Conservation (phyloP, 2,329 filamentous ascomycete genomes). For the Ceratocystis cubensis region DNA sequence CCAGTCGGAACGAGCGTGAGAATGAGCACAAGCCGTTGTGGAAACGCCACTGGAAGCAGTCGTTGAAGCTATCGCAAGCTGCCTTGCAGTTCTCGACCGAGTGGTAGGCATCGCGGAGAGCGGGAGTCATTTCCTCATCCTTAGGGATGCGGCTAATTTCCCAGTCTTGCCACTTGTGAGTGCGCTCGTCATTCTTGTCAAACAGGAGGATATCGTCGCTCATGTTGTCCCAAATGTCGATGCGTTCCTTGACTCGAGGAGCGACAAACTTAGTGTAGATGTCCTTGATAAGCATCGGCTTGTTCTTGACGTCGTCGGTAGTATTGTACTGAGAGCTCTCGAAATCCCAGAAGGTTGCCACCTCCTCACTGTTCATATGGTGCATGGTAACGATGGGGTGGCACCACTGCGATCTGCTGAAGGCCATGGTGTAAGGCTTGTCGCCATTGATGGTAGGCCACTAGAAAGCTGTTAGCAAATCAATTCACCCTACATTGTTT, state of each 20-base stretch:
- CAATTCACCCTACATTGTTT: not conserved
- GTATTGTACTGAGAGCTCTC: constrained; percentile 32
- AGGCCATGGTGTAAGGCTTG: constrained; percentile 40
- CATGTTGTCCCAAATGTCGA: constrained; percentile 42
- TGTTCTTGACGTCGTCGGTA: constrained; percentile 20
- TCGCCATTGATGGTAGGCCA: constrained; percentile 46
- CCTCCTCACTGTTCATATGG: constrained; percentile 39
- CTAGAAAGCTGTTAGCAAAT: constrained; percentile 24
- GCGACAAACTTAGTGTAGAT: constrained; percentile 37
- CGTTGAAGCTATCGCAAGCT: constrained; percentile 31
- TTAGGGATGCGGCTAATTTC: constrained; percentile 26
- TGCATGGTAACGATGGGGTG: constrained; percentile 45
- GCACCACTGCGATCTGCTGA: constrained; percentile 39
- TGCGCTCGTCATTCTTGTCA: constrained; percentile 26
- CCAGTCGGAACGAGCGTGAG: constrained; percentile 30
- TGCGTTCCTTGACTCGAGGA: constrained; percentile 29
- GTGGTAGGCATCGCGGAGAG: constrained; percentile 33
- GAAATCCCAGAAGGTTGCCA: constrained; percentile 40
- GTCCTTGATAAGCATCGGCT: constrained; percentile 34
- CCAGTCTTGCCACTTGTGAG: constrained; percentile 27
- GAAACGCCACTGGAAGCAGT: constrained; percentile 35
- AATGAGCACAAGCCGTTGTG: constrained; percentile 31
- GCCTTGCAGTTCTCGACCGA: constrained; percentile 33
- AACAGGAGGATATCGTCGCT: constrained; percentile 36
- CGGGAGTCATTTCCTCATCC: constrained; percentile 27